Evolutionary conservation across 208 protist species (phyloP), one percentile per base, ranked within the genome.

Genomic region (Acanthamoeba royreba): DNA sequence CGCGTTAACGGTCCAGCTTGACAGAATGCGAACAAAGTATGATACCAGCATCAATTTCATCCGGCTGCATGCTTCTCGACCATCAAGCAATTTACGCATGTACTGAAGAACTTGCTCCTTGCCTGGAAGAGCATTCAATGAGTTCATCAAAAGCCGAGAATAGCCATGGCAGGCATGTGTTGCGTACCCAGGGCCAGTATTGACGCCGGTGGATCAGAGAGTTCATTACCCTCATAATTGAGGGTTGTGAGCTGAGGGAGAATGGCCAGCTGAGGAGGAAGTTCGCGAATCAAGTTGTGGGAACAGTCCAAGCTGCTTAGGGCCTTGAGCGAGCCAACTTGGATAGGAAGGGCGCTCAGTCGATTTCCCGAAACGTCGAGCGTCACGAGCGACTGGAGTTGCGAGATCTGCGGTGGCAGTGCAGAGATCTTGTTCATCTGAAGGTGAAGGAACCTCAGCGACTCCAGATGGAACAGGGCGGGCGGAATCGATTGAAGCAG

Each of bases 11-110:
- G n/a, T 7, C 55, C 22, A n/a, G 33, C 17, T 28, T 2, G 19
- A 4, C 1, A 28, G 1, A 3, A 0, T 58, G 52, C 19, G 7
- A 25, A 4, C n/a, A 28, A 4, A 63, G 15, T 17, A 7, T 17
- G 15, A 35, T 19, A 72, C 66, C 66, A 88, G 28, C 79, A 88
- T 88, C 28, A 88, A 46, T 46, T 88, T 88, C 79, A 88, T 88
- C 7, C 79, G 86, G 40, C 45, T 52, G 45, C 47, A 63, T 42
- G 3, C 25, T 22, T 92, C 53, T 28, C 72, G 86, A 5, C 86
- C 86, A n/a, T 58, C 77, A 35, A 87, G 77, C 77, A 87, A 33
- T 46, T 87, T n/a, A 4, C 47, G 45, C 77, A 87, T 49, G 45
- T 45, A 61, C 4, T 31, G 45, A 15, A 87, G 77, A 8, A 87